phyloP scores from a whole-genome alignment of 305 asterid species.

The Fraxinus baroniana region DNA sequence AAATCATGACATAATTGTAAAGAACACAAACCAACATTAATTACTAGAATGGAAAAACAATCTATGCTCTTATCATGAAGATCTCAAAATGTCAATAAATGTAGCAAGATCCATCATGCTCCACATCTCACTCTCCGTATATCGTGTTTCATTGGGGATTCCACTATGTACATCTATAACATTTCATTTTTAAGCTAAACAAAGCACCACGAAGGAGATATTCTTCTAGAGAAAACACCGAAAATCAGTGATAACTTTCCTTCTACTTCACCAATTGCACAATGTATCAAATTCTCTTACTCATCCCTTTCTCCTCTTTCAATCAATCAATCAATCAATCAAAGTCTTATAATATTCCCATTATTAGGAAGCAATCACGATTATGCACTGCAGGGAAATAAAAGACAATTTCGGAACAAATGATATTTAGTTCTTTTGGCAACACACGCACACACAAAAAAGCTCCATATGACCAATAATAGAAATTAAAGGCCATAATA shows the following conservation, averaged over 20 bases:
- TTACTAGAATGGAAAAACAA: background rate
- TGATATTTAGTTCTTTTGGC: background rate
- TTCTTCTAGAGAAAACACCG: background rate
- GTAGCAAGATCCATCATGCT: background rate
- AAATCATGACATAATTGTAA: background rate
- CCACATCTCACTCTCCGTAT: background rate
- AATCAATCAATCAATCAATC: background rate
- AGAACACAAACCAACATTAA: constrained; percentile 9
- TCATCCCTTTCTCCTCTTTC: background rate
- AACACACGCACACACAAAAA: background rate
- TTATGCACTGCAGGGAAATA: background rate
- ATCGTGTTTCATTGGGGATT: background rate
- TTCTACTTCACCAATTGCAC: background rate
- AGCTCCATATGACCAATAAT: background rate
- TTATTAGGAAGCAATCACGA: background rate
- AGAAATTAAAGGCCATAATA: background rate
- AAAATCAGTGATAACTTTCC: background rate
- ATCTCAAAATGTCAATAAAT: background rate
- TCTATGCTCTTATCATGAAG: background rate
- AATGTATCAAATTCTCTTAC: background rate
- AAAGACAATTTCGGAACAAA: background rate
- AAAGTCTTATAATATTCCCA: background rate
- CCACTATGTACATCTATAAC: background rate
- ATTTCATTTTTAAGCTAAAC: background rate
- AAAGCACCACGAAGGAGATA: background rate